phyloP scores from a whole-genome alignment of 2,329 filamentous ascomycete genomes.

The Trichothecium sympodiale region DNA sequence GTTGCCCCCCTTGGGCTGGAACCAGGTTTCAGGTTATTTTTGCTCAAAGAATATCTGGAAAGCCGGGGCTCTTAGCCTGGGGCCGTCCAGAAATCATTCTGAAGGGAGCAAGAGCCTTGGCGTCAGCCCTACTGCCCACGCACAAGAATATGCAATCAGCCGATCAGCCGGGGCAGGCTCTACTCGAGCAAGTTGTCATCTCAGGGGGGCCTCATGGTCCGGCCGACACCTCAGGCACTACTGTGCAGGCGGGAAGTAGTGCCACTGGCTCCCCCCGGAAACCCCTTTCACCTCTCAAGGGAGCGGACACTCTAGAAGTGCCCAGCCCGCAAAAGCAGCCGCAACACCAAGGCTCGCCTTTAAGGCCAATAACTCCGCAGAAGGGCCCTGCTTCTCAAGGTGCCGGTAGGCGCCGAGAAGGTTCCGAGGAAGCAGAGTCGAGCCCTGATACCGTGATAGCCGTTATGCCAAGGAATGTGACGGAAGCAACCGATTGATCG shows the following conservation, averaged over 20 bases:
- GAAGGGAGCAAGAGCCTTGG: constrained; percentile 28
- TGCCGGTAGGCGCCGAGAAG: too few species aligned
- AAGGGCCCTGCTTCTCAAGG: too few species aligned
- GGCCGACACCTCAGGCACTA: constrained; percentile 16
- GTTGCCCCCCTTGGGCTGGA: constrained; percentile 38
- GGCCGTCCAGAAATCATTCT: constrained; percentile 35
- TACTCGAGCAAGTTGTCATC: constrained; percentile 21
- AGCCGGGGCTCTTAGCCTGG: constrained; percentile 34
- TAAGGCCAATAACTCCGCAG: too few species aligned
- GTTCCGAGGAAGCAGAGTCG: neutral
- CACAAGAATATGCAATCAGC: constrained; percentile 25
- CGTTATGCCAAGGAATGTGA: neutral
- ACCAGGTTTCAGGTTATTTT: constrained; percentile 30
- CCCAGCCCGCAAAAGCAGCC: neutral
- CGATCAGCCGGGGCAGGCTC: constrained; percentile 13
- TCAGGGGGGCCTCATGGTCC: constrained; percentile 4
- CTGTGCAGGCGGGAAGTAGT: constrained; percentile 7
- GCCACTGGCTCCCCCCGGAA: neutral
- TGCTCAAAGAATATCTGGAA: constrained; percentile 25
- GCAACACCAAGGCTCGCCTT: too few species aligned
- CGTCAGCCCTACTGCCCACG: constrained; percentile 22
- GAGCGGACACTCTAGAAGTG: neutral
- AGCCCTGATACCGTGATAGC: constrained; percentile 8
- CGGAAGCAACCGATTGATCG: too few species aligned
- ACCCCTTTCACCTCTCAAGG: neutral